Evolutionary conservation across 2,329 filamentous ascomycete genomes (phyloP).

Genomic region (Rosellinia necatrix): DNA sequence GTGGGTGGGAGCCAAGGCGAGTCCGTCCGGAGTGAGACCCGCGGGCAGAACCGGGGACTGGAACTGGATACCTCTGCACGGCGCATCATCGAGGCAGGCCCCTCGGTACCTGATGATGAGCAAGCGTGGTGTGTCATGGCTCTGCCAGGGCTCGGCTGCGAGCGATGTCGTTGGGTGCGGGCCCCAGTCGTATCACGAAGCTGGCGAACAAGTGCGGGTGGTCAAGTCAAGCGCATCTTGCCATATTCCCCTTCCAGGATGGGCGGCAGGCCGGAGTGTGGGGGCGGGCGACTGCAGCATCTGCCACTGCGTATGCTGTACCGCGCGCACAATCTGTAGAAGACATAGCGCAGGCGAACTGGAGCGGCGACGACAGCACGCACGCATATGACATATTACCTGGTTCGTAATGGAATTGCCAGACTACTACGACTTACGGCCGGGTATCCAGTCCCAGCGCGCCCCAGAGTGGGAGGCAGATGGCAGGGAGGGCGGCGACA

Average conservation of each 20-base stretch:
- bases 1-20: constrained; percentile 20
- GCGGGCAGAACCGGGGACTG: constrained; percentile 26
- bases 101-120: constrained; percentile 26
- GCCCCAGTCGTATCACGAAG: constrained; percentile 19
- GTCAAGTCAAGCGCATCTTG: too few species aligned
- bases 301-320: constrained; percentile 13
- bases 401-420: constrained; percentile 2
- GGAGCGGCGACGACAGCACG: constrained; percentile 7
- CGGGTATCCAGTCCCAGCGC: constrained; percentile 6
- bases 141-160: constrained; percentile 24
- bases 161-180: constrained; percentile 27
- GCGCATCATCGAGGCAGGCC: constrained; percentile 14
- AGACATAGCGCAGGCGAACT: too few species aligned
- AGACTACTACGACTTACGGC: too few species aligned
- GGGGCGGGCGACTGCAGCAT: constrained; percentile 13
- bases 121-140: constrained; percentile 27
- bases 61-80: not conserved
- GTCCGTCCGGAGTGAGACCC: constrained; percentile 19
- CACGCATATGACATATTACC: constrained; percentile 14
- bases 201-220: constrained; percentile 18
- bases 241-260: too few species aligned
- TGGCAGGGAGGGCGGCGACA: constrained; percentile 18
- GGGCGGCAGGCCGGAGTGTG: too few species aligned
- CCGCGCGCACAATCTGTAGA: too few species aligned
- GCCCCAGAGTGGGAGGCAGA: not conserved